These are phyloP conservation scores for Boletus rubescentipes DNA, from an alignment of 768 basidiomycete genomes.

Conservation along the genomic window DNA sequence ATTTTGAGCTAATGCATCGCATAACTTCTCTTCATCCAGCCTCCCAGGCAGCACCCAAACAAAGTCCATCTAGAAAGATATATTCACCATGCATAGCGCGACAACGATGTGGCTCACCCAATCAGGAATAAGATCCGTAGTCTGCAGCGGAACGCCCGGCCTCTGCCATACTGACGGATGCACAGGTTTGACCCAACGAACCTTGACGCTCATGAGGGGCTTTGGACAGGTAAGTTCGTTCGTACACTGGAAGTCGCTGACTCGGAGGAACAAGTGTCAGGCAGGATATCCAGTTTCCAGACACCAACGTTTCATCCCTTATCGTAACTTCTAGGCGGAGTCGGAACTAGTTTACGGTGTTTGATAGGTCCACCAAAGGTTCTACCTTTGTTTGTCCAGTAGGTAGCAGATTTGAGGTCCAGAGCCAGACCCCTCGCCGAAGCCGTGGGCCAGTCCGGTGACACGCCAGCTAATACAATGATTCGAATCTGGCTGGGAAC, in stretches of 20 bases:
- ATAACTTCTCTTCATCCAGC: not conserved
- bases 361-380: too few relatives aligned
- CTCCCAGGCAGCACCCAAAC: slow-evolving; percentile 3
- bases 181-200: not conserved
- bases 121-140: slow-evolving; percentile 1
- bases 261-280: not conserved
- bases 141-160: not conserved
- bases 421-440: too few relatives aligned
- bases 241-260: too few relatives aligned
- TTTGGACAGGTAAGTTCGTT: not conserved
- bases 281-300: too few relatives aligned
- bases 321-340: not conserved
- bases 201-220: not conserved
- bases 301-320: too few relatives aligned
- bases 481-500: too few relatives aligned
- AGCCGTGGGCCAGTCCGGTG: too few relatives aligned
- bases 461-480: too few relatives aligned
- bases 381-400: too few relatives aligned
- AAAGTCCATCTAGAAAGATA: not conserved
- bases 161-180: not conserved
- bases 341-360: too few relatives aligned
- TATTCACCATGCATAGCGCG: not conserved
- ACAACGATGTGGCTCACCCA: not conserved
- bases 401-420: too few relatives aligned
- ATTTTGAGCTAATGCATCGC: not conserved